phyloP scores from a whole-genome alignment of 78 protist genomes.

The Dictyostelium firmibasis region DNA sequence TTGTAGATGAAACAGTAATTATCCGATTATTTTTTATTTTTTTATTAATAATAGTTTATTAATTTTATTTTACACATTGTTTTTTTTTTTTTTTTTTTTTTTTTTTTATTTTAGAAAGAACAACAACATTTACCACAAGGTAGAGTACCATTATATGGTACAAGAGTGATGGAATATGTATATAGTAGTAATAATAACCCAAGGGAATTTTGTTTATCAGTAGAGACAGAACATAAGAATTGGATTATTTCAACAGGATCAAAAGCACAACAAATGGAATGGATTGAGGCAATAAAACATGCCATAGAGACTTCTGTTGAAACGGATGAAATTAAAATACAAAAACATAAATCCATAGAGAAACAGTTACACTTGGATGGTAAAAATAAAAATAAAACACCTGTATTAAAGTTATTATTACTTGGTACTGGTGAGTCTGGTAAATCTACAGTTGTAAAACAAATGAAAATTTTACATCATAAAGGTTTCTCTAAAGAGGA shows the following conservation, averaged over 20 bases:
- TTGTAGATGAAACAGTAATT: conserved; percentile 62
- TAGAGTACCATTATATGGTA: conserved; percentile 45
- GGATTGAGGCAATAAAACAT: conserved; percentile 47
- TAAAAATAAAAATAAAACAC: not conserved
- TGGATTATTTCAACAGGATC: conserved; percentile 72
- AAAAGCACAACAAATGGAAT: conserved; percentile 25
- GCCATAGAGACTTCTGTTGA: conserved; percentile 18
- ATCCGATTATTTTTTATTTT: not conserved
- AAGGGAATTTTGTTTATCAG: conserved; percentile 61
- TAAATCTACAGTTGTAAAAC: conserved; percentile 89
- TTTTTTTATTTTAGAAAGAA: conserved; percentile 28
- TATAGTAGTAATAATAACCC: not conserved
- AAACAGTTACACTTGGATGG: not conserved
- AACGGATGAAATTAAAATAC: conserved; percentile 15
- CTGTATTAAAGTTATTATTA: conserved; percentile 26
- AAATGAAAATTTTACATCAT: conserved; percentile 89
- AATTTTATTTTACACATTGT: too few species aligned
- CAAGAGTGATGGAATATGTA: conserved; percentile 41
- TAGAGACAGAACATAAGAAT: conserved; percentile 6
- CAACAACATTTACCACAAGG: conserved; percentile 45
- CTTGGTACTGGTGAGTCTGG: conserved; percentile 86
- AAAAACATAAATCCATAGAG: conserved; percentile 49
- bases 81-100: not conserved
- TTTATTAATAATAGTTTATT: not conserved
- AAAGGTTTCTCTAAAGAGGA: conserved; percentile 87